Conservation (phyloP, 1,284 basidiomycete species). For the Trametes hirsuta region DNA sequence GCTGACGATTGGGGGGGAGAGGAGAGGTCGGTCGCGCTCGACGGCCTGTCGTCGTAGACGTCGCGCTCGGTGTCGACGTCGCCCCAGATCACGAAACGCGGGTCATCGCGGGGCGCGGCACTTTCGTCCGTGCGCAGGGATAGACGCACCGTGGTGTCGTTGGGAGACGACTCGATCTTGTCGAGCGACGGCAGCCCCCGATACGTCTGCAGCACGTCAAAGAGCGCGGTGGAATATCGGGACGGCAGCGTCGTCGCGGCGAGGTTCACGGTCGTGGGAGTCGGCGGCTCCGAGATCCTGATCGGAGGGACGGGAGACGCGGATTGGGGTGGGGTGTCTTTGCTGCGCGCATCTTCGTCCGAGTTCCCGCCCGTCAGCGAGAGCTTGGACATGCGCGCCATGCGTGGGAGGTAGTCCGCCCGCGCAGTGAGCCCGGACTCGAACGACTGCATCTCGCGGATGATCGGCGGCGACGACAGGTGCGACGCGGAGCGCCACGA, state of each 20-base stretch:
- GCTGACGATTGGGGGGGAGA: slow-evolving; percentile 40
- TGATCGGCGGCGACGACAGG: slow-evolving; percentile 47
- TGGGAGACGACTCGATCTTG: slow-evolving; percentile 47
- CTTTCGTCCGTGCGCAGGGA: slow-evolving; percentile 65
- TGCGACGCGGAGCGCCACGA: slow-evolving; percentile 44
- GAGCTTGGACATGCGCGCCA: slow-evolving; percentile 25
- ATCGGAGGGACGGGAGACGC: slow-evolving; percentile 15
- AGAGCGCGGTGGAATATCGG: slow-evolving; percentile 71
- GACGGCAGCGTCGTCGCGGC: slow-evolving; percentile 55
- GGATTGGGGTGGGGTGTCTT: slow-evolving; percentile 7
- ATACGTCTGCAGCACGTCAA: slow-evolving; percentile 82
- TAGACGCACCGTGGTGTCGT: slow-evolving; percentile 65
- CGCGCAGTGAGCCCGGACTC: slow-evolving; percentile 77
- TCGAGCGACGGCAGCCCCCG: slow-evolving; percentile 73
- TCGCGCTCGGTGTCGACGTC: slow-evolving; percentile 49
- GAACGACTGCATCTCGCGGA: slow-evolving; percentile 82
- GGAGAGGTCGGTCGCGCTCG: slow-evolving; percentile 52
- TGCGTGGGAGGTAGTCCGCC: slow-evolving; percentile 37
- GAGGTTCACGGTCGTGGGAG: slow-evolving; percentile 13
- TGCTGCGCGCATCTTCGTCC: slow-evolving; percentile 20
- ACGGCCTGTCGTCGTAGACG: slow-evolving; percentile 42
- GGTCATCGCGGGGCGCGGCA: slow-evolving; percentile 78
- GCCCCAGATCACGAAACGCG: slow-evolving; percentile 90
- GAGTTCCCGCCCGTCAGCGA: slow-evolving; percentile 21
- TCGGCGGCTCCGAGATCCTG: slow-evolving; percentile 16